Percentiles rank a stretch among this genome's conserved stretches.
These are phyloP conservation scores for Heritiera fomes DNA, from an alignment of 345 rosid genomes.

Conservation along the genomic window DNA sequence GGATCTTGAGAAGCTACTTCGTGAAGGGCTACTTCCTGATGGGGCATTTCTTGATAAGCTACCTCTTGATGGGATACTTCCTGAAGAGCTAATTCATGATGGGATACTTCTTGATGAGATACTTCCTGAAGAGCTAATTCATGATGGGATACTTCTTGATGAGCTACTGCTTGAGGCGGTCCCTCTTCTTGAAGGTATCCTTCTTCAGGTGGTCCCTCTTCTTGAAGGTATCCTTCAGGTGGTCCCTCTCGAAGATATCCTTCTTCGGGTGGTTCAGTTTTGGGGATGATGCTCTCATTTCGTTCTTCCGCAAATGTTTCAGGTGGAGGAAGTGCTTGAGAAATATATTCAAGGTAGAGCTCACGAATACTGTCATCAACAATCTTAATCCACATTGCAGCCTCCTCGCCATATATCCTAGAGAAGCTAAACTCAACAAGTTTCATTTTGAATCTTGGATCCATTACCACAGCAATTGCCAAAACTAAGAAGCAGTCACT, in stretches of 20 bases:
- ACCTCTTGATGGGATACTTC: constrained; percentile 23
- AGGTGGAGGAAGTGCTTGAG: constrained; percentile 39
- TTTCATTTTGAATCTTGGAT: constrained; percentile 95
- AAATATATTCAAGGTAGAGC: constrained; percentile 63
- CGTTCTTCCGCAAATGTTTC: constrained; percentile 44
- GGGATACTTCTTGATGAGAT: constrained; percentile 19
- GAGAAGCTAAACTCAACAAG: constrained; percentile 80
- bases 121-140: constrained; percentile 35
- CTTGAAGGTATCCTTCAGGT: constrained; percentile 14
- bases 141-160: constrained; percentile 23
- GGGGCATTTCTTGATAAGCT: background rate
- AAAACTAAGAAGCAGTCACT: constrained; percentile 65
- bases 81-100: constrained; percentile 32
- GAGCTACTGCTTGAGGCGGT: constrained; percentile 16
- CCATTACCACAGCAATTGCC: constrained; percentile 79
- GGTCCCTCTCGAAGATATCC: constrained; percentile 14
- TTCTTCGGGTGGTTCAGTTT: constrained; percentile 29
- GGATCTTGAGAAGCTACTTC: constrained; percentile 56
- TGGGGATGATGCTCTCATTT: constrained; percentile 12
- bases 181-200: no score
- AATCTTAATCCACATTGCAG: constrained; percentile 59
- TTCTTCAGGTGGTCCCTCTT: constrained; percentile 30
- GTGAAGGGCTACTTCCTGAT: constrained; percentile 27
- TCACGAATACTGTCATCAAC: constrained; percentile 81
- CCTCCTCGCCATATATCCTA: constrained; percentile 76